A percentile compares a stretch with the other conserved stretches of the same genome.
Conservation (phyloP, 2,329 filamentous ascomycete species). For the Grosmannia serpens region DNA sequence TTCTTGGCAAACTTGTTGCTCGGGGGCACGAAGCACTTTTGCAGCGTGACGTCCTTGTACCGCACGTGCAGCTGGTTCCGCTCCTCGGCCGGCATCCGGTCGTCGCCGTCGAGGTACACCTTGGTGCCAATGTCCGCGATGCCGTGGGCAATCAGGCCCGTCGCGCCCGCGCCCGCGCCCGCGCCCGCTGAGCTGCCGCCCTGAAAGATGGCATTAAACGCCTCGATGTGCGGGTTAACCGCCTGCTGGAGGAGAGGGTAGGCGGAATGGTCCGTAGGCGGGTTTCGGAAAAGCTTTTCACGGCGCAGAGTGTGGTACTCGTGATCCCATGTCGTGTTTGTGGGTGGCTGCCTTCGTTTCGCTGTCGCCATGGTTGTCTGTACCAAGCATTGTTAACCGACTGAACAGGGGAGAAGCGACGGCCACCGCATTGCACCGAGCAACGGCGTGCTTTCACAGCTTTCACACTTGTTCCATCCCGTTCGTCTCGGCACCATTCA, state of each 20-base stretch:
- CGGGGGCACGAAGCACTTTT: constrained; percentile 68
- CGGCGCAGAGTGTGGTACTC: constrained; percentile 77
- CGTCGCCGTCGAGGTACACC: constrained; percentile 73
- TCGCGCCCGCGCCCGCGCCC: constrained; percentile 23
- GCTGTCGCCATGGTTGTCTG: constrained; percentile 10
- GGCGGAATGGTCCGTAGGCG: constrained; percentile 75
- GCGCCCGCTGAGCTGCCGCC: constrained; percentile 28
- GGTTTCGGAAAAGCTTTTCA: constrained; percentile 79
- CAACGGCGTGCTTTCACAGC: background rate
- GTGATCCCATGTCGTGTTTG: constrained; percentile 66
- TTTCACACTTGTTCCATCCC: background rate
- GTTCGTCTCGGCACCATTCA: background rate
- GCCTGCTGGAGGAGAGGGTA: constrained; percentile 79
- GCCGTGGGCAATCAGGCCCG: constrained; percentile 53
- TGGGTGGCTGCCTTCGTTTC: constrained; percentile 23
- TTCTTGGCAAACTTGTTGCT: constrained; percentile 76
- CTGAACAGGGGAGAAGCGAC: background rate
- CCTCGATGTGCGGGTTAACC: constrained; percentile 86
- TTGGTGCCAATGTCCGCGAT: constrained; percentile 85
- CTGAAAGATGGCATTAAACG: constrained; percentile 79
- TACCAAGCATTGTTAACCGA: background rate
- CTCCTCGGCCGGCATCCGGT: constrained; percentile 41
- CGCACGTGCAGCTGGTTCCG: constrained; percentile 69
- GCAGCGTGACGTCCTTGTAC: constrained; percentile 70
- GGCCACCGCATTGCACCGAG: background rate